Evolutionary conservation across 1,139 yeast genomes (phyloP).

Genomic region (Diutina ranongensis): DNA sequence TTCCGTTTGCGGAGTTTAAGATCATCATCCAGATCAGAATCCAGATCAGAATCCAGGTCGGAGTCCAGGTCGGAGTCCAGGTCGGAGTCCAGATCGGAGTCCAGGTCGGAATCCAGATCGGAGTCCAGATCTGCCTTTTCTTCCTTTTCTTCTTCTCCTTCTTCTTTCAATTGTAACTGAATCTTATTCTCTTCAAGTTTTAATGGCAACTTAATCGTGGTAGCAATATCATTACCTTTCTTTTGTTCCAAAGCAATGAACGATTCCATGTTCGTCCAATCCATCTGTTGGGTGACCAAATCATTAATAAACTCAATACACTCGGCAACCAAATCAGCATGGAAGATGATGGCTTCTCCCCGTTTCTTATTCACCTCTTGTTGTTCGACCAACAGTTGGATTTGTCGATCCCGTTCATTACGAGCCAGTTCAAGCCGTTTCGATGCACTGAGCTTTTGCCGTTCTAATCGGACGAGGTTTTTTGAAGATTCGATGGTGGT

Average conservation of each 20-base stretch:
- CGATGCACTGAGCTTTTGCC: slow-evolving; percentile 64
- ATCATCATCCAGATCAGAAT: slow-evolving; percentile 20
- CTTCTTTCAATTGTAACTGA: slow-evolving; percentile 43
- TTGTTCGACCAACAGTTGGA: slow-evolving; percentile 52
- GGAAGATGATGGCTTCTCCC: slow-evolving; percentile 63
- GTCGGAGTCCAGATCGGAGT: slow-evolving; percentile 7
- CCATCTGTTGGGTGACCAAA: slow-evolving; percentile 76
- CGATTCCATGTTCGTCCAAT: slow-evolving; percentile 84
- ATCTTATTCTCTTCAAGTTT: slow-evolving; percentile 63
- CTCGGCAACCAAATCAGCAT: slow-evolving; percentile 62
- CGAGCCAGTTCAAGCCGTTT: slow-evolving; percentile 67
- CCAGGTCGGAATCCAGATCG: neutral
- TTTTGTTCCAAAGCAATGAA: slow-evolving; percentile 58
- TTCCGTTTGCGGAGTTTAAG: slow-evolving; percentile 1
- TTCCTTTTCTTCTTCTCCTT: slow-evolving; percentile 9
- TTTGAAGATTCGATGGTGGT: slow-evolving; percentile 79
- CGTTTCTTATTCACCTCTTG: slow-evolving; percentile 54
- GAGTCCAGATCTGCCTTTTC: slow-evolving; percentile 8
- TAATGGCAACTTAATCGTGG: slow-evolving; percentile 53
- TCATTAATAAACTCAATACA: slow-evolving; percentile 59
- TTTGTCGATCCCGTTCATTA: slow-evolving; percentile 60
- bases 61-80: slow-evolving; percentile 12
- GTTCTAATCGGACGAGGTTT: slow-evolving; percentile 59
- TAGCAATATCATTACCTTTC: slow-evolving; percentile 55
- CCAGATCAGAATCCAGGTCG: slow-evolving; percentile 19